Evolutionary conservation across 2,329 filamentous ascomycete genomes (phyloP).

Genomic region (Raffaelea deltoideospora): DNA sequence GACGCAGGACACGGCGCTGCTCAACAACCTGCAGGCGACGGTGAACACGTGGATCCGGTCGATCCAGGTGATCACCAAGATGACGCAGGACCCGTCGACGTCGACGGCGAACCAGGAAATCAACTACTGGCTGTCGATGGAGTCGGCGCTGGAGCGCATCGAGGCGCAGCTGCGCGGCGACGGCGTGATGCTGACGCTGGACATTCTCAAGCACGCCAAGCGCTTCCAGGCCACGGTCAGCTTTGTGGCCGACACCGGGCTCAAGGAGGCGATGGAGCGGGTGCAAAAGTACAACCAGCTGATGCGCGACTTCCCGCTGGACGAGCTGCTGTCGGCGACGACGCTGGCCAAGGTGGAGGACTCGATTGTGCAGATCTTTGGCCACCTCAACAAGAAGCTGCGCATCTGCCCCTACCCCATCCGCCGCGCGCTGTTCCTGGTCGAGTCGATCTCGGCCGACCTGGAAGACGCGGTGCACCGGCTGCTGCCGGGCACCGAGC

Average conservation of each 20-base stretch:
- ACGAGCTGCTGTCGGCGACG: slow-evolving; percentile 85
- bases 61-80: slow-evolving; percentile 90
- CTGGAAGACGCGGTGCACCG: slow-evolving; percentile 75
- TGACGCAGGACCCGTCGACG: slow-evolving; percentile 65
- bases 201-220: slow-evolving; percentile 92
- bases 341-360: slow-evolving; percentile 80
- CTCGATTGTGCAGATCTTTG: slow-evolving; percentile 78
- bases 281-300: slow-evolving; percentile 98
- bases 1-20: slow-evolving; percentile 78
- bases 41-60: slow-evolving; percentile 99
- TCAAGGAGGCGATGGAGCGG: slow-evolving; percentile 90
- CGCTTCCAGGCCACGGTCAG: slow-evolving; percentile 95
- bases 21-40: slow-evolving; percentile 83
- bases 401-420: slow-evolving; percentile 94
- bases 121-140: slow-evolving; percentile 98
- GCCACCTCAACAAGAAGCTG: slow-evolving; percentile 93
- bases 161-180: slow-evolving; percentile 78
- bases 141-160: slow-evolving; percentile 80
- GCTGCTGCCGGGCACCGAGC: slow-evolving; percentile 67
- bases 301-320: slow-evolving; percentile 94
- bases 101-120: slow-evolving; percentile 89
- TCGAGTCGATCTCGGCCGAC: slow-evolving; percentile 91
- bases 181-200: slow-evolving; percentile 79
- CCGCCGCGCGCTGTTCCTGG: slow-evolving; percentile 76
- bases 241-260: slow-evolving; percentile 86